Evolutionary conservation across 805 yeast species (phyloP).

Genomic region (Starmerella floris): DNA sequence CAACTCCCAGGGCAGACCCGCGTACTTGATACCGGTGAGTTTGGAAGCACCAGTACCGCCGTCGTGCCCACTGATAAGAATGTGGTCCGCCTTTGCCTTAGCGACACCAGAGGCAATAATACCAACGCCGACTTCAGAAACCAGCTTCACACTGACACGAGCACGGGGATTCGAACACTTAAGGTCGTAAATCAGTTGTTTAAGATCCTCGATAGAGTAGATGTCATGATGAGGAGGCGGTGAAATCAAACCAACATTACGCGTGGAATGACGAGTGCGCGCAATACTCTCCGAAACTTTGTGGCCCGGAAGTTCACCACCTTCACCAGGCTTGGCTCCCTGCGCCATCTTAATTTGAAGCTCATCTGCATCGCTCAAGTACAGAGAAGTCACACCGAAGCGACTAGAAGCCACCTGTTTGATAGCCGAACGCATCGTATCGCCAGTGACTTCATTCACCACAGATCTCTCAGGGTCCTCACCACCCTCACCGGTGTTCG

Average conservation of each 20-base stretch:
- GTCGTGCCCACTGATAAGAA: slow-evolving; percentile 91
- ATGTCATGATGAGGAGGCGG: slow-evolving; percentile 99
- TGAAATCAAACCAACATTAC: slow-evolving; percentile 91
- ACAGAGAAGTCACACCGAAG: slow-evolving; percentile 93
- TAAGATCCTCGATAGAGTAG: slow-evolving; percentile 93
- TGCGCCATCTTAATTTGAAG: slow-evolving; percentile 97
- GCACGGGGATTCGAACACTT: slow-evolving; percentile 97
- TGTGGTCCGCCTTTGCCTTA: slow-evolving; percentile 95
- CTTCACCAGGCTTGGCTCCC: slow-evolving; percentile 99
- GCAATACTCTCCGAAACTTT: slow-evolving; percentile 83
- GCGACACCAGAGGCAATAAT: slow-evolving; percentile 99
- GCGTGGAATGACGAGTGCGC: slow-evolving; percentile 89
- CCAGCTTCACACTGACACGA: slow-evolving; percentile 89
- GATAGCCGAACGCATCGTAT: slow-evolving; percentile 97
- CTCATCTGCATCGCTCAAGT: slow-evolving; percentile 92
- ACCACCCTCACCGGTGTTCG: slow-evolving; percentile 99
- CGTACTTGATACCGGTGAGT: slow-evolving; percentile 92
- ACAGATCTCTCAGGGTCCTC: slow-evolving; percentile 86
- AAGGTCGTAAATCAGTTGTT: slow-evolving; percentile 89
- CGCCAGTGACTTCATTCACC: slow-evolving; percentile 63
- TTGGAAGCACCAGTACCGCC: slow-evolving; percentile 99
- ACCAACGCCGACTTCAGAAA: slow-evolving; percentile 98
- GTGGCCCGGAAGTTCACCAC: slow-evolving; percentile 95
- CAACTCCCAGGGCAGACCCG: slow-evolving; percentile 97
- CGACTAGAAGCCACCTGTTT: slow-evolving; percentile 97